Conservation (phyloP, 768 basidiomycete genomes). For the Tulasnella sp. region DNA sequence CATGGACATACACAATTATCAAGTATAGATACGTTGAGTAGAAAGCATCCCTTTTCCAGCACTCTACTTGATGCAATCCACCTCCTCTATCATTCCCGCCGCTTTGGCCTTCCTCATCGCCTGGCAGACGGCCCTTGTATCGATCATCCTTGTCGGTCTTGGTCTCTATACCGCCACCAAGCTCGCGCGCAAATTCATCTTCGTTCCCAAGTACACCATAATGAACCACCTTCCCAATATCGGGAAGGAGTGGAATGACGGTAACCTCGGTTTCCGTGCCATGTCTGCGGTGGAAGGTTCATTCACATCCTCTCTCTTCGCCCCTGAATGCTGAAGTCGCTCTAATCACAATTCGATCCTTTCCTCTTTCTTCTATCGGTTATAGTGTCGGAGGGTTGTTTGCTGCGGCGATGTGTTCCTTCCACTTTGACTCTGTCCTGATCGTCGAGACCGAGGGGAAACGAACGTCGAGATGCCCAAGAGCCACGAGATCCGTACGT, state of each 20-base stretch:
- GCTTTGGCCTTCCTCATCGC: too few species aligned
- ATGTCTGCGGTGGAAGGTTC: constrained; percentile 10
- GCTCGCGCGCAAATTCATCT: neutral
- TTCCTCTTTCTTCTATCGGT: too few species aligned
- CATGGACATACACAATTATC: too few species aligned
- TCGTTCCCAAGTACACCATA: constrained; percentile 8
- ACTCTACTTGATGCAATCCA: too few species aligned
- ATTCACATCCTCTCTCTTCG: neutral
- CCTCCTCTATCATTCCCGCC: too few species aligned
- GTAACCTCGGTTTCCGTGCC: neutral
- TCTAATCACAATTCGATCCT: too few species aligned
- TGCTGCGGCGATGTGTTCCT: constrained; percentile 27
- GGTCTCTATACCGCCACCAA: too few species aligned
- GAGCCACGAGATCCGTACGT: constrained; percentile 20
- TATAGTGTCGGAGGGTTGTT: constrained; percentile 28
- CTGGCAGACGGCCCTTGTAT: too few species aligned
- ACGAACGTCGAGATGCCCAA: neutral
- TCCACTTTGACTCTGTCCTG: constrained; percentile 29
- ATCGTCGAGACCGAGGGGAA: constrained; percentile 28
- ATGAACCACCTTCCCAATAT: neutral
- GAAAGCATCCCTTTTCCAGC: too few species aligned
- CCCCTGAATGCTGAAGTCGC: too few species aligned
- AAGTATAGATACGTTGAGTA: too few species aligned
- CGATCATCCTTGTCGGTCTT: too few species aligned
- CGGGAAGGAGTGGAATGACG: constrained; percentile 1